Percentiles rank a stretch among this genome's conserved stretches.
Conservation (phyloP, 768 basidiomycete species). For the Goffeauzyma gilvescens region DNA sequence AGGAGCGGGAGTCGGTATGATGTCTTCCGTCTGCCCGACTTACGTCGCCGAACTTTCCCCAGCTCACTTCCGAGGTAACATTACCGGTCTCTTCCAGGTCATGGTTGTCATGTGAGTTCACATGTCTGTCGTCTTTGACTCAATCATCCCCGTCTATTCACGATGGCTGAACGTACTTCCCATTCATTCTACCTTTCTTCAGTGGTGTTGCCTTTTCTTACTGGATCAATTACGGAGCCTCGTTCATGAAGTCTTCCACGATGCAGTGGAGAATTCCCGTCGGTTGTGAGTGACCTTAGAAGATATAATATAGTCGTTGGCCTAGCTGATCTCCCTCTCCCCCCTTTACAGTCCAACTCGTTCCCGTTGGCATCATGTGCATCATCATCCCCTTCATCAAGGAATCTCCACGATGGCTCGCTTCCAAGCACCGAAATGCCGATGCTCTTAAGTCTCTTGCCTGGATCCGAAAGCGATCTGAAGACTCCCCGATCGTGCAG, state of each 20-base stretch:
- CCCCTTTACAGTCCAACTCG: constrained; percentile 31
- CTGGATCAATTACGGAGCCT: constrained; percentile 7
- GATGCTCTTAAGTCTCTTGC: constrained; percentile 38
- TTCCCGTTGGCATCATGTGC: constrained; percentile 33
- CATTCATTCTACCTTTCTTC: too few relatives aligned
- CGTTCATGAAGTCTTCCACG: constrained; percentile 10
- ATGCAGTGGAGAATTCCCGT: constrained; percentile 19
- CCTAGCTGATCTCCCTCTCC: too few relatives aligned
- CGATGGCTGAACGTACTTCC: background rate
- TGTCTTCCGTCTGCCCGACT: constrained; percentile 52
- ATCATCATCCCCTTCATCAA: constrained; percentile 19
- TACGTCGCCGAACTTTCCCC: constrained; percentile 76
- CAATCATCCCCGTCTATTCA: too few relatives aligned
- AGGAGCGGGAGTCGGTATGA: constrained; percentile 49
- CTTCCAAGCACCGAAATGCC: constrained; percentile 28
- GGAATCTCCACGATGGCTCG: constrained; percentile 33
- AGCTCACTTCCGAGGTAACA: constrained; percentile 65
- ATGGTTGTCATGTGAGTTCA: constrained; percentile 60
- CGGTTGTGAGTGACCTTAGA: too few relatives aligned
- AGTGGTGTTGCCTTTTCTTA: constrained; percentile 4
- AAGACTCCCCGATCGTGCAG: constrained; percentile 28
- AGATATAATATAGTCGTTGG: too few relatives aligned
- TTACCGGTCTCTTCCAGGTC: constrained; percentile 70
- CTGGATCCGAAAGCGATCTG: constrained; percentile 30
- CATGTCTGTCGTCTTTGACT: too few relatives aligned